A percentile compares a stretch with the other conserved stretches of the same genome.
Conservation (phyloP, 108 stramenopile genomes). For the Chaetoceros muelleri region DNA sequence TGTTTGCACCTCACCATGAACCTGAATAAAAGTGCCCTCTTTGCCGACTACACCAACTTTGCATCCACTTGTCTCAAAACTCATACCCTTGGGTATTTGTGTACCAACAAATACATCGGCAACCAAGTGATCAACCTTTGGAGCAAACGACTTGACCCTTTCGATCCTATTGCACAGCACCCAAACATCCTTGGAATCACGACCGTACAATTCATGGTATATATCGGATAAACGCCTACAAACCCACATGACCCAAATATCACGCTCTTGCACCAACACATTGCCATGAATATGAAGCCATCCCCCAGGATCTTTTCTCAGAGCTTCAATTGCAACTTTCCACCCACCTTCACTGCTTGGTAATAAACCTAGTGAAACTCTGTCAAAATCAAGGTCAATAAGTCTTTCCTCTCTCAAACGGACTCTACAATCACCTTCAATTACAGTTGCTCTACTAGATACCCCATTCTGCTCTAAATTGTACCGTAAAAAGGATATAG, state of each 20-base stretch:
- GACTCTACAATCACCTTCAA: slow-evolving; percentile 72
- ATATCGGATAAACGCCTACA: slow-evolving; percentile 25
- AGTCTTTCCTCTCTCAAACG: slow-evolving; percentile 18
- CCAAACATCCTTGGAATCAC: slow-evolving; percentile 22
- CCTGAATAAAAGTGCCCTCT: slow-evolving; percentile 16
- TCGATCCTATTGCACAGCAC: slow-evolving; percentile 61
- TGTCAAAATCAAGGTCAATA: slow-evolving; percentile 46
- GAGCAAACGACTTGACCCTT: slow-evolving; percentile 89
- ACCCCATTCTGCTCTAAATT: slow-evolving; percentile 79
- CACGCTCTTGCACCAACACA: slow-evolving; percentile 46
- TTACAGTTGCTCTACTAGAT: slow-evolving; percentile 39
- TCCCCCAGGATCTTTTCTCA: slow-evolving; percentile 45
- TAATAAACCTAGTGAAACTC: slow-evolving; percentile 88
- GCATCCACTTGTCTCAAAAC: background rate
- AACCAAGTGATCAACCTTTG: slow-evolving; percentile 73
- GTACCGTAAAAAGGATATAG: slow-evolving; percentile 52
- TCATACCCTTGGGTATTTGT: slow-evolving; percentile 2
- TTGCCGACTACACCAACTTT: slow-evolving; percentile 21
- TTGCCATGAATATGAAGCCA: slow-evolving; percentile 94
- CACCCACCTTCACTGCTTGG: slow-evolving; percentile 89
- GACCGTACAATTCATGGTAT: slow-evolving; percentile 4
- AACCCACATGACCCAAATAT: slow-evolving; percentile 62
- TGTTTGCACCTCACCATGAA: slow-evolving; percentile 4
- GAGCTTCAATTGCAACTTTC: slow-evolving; percentile 63
- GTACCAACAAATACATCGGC: slow-evolving; percentile 79